These are phyloP conservation scores for Takashimella tepidaria DNA, from an alignment of 1,284 basidiomycete species.

Conservation along the genomic window DNA sequence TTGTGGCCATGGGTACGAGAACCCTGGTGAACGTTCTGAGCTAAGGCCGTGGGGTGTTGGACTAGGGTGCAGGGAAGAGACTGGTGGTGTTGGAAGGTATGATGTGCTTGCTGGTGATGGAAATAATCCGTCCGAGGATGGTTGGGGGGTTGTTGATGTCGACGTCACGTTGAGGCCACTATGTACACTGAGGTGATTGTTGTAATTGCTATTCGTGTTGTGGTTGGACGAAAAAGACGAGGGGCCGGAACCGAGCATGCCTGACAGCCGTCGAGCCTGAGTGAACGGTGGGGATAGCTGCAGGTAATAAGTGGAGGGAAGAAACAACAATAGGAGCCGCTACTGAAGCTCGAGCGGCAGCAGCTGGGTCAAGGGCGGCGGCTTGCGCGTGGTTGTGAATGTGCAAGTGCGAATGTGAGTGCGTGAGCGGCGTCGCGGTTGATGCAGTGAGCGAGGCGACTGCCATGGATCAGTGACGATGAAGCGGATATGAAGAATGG, in stretches of 20 bases:
- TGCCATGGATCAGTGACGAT: no score
- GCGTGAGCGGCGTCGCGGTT: background rate
- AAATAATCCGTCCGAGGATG: background rate
- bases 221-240: background rate
- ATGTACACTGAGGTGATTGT: background rate
- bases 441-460: background rate
- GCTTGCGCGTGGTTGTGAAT: background rate
- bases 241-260: background rate
- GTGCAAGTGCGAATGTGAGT: background rate
- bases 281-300: background rate
- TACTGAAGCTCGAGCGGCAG: background rate
- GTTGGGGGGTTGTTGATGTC: background rate
- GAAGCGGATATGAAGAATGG: no score
- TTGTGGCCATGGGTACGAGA: background rate
- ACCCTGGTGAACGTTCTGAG: background rate
- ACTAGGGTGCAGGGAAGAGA: slow-evolving; percentile 7
- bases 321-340: background rate
- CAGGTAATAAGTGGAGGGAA: background rate
- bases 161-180: background rate
- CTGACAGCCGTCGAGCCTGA: background rate
- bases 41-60: background rate
- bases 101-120: background rate
- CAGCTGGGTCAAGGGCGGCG: background rate
- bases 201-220: background rate
- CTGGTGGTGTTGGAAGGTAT: background rate